phyloP scores from a whole-genome alignment of 2,329 filamentous ascomycete genomes.

The Immersiporthe knoxdaviesiana region DNA sequence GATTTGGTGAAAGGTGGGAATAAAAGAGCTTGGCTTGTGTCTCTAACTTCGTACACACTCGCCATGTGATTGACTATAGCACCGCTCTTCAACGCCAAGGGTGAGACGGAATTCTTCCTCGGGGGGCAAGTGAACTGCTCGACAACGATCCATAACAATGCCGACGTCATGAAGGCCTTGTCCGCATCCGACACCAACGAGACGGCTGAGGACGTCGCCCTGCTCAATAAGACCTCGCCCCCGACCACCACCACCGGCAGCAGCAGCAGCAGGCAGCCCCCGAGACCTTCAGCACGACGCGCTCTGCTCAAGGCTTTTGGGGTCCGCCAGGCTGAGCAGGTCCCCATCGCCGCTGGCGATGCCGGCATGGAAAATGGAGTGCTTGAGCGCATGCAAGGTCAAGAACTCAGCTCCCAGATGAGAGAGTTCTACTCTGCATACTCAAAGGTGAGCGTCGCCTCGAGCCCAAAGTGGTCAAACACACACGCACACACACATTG shows the following conservation, averaged over 20 bases:
- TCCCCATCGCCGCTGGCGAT: slow-evolving; percentile 28
- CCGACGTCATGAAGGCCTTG: slow-evolving; percentile 48
- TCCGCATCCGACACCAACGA: slow-evolving; percentile 8
- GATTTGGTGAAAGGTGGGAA: too few relatives aligned
- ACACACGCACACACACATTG: neutral
- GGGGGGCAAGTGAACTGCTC: slow-evolving; percentile 63
- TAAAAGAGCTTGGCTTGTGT: too few relatives aligned
- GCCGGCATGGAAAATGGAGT: slow-evolving; percentile 35
- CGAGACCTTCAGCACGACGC: slow-evolving; percentile 19
- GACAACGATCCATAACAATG: slow-evolving; percentile 52
- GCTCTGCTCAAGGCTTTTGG: slow-evolving; percentile 30
- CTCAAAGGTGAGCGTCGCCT: slow-evolving; percentile 32
- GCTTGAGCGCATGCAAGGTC: slow-evolving; percentile 35
- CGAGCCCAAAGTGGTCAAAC: neutral
- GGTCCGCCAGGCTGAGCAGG: slow-evolving; percentile 12
- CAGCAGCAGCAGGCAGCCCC: neutral
- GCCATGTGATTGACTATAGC: slow-evolving; percentile 2
- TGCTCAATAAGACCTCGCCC: slow-evolving; percentile 2
- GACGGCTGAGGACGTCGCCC: slow-evolving; percentile 11
- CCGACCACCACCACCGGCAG: too few relatives aligned
- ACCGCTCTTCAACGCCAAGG: slow-evolving; percentile 53
- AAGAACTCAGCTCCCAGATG: slow-evolving; percentile 34
- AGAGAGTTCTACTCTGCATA: slow-evolving; percentile 38
- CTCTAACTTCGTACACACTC: neutral
- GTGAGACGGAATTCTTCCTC: slow-evolving; percentile 55